phyloP scores from a whole-genome alignment of 2,329 filamentous ascomycete species.

The Cladosporium austrohemisphaericum region DNA sequence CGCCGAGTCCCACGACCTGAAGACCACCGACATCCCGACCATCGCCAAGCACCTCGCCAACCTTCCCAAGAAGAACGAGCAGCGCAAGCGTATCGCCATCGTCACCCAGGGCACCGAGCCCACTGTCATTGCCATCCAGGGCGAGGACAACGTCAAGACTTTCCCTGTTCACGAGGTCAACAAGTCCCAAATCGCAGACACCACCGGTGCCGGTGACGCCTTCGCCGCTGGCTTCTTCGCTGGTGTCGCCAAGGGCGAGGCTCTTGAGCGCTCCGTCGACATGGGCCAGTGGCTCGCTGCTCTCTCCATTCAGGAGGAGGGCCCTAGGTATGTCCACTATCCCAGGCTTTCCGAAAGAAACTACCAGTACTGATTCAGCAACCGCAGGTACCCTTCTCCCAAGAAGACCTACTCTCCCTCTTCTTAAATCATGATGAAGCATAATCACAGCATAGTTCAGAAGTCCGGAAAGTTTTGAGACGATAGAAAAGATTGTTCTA shows the following conservation, averaged over 20 bases:
- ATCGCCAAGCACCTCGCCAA: constrained; percentile 83
- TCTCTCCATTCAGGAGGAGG: constrained; percentile 90
- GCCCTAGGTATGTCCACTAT: constrained; percentile 65
- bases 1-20: constrained; percentile 73
- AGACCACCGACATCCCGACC: constrained; percentile 71
- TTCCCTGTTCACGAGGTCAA: constrained; percentile 79
- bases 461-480: constrained; percentile 10
- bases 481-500: constrained; percentile 3
- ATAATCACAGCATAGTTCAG: constrained; percentile 4
- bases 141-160: constrained; percentile 61
- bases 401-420: constrained; percentile 36
- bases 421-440: constrained; percentile 2
- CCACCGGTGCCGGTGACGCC: constrained; percentile 91
- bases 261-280: constrained; percentile 73
- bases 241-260: constrained; percentile 79
- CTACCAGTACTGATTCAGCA: constrained; percentile 9
- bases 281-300: constrained; percentile 96
- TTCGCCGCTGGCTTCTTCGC: constrained; percentile 94
- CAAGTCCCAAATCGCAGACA: constrained; percentile 81
- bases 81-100: constrained; percentile 80
- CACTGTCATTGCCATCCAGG: constrained; percentile 72
- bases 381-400: constrained; percentile 34
- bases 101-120: constrained; percentile 93
- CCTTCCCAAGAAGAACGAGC: constrained; percentile 85
- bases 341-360: constrained; percentile 46